Base-by-base conservation (phyloP, 352 stramenopile genomes). In the Halophytophthora batemanensis region DNA sequence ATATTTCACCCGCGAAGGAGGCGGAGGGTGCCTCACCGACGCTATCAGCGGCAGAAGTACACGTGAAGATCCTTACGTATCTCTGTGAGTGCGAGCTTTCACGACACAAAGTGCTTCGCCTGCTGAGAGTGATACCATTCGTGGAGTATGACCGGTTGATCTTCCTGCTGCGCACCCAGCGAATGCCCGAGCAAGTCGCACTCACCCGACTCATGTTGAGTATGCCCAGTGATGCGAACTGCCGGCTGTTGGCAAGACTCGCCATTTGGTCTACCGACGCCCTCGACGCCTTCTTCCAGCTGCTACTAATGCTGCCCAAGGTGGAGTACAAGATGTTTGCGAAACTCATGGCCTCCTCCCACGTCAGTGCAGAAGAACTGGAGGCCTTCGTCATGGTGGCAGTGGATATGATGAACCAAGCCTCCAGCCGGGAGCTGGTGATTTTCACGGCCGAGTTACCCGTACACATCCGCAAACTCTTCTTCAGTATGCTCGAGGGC, bases 331-430 rank as follows among this genome's bases (percentile, higher is more conserved):
- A 69, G 35, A 69, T 63, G 51, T 42, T 87, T 2, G 61, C 75
- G 0, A 82, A 81, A 18, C 40, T 89, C 21, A 59, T 87, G 35
- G 69, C 75, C 0, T 86, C 69, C 2, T 45, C 58, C 28, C 64
- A 86, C 33, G 63, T 87, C n/a, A 72, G 38, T 6, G 23, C 53
- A 1, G 23, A 65, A 0, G 66, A 86, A 22, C 52, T 87, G 5
- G 36, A 76, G 23, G 42, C 53, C 2, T 76, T 89, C 29, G 50
- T 84, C 13, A 66, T 68, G 2, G 68, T 89, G 23, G 71, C 74
- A 0, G 69, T 71, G 8, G 74, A 75, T 18, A 76, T 89, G 61
- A 85, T 83, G 76, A 89, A 87, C 48, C 76, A 89, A 42, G 78
- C 78, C 2, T 79, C 74, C 8, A 86, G 69, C 15, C 71, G 78